Percentiles rank a stretch among this genome's conserved stretches.
These are phyloP conservation scores for Periglandula ipomoeae DNA, from an alignment of 2,329 filamentous ascomycete genomes.

Conservation along the genomic window DNA sequence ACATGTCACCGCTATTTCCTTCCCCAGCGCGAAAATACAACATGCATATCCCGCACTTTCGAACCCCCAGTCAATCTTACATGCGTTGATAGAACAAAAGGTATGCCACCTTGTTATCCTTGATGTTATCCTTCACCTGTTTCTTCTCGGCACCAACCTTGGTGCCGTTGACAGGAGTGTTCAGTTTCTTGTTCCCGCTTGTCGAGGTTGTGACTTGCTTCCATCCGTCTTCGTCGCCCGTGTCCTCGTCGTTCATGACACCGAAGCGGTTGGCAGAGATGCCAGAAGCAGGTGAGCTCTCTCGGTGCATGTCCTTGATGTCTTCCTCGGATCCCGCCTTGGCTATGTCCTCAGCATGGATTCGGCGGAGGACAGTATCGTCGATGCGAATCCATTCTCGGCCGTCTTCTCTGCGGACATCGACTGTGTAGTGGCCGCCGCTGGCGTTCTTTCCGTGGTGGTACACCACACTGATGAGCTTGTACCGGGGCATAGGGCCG, in stretches of 20 bases:
- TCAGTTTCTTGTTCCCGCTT: conserved; percentile 64
- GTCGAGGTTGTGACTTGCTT: conserved; percentile 60
- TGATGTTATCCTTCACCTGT: conserved; percentile 54
- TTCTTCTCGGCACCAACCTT: conserved; percentile 48
- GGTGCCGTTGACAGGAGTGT: conserved; percentile 55
- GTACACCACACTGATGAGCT: conserved; percentile 83
- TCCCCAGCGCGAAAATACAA: not conserved
- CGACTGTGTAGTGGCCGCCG: conserved; percentile 96
- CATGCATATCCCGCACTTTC: not conserved
- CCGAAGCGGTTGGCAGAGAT: conserved; percentile 66
- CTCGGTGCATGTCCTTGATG: conserved; percentile 39
- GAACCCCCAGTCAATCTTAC: conserved; percentile 16
- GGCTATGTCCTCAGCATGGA: conserved; percentile 81
- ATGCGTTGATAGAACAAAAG: conserved; percentile 89
- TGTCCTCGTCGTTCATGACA: conserved; percentile 55
- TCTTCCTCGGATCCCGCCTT: conserved; percentile 77
- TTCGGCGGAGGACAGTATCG: conserved; percentile 79
- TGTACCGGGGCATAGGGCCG: conserved; percentile 68
- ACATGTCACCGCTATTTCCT: not conserved
- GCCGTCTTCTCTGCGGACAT: conserved; percentile 89
- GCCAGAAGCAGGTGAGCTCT: conserved; percentile 17
- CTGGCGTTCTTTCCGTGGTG: conserved; percentile 96
- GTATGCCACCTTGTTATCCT: conserved; percentile 96
- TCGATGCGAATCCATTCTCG: conserved; percentile 93
- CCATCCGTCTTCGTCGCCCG: conserved; percentile 65